Conservation (phyloP, 2,329 filamentous ascomycete genomes). For the Thielaviopsis punctulata region DNA sequence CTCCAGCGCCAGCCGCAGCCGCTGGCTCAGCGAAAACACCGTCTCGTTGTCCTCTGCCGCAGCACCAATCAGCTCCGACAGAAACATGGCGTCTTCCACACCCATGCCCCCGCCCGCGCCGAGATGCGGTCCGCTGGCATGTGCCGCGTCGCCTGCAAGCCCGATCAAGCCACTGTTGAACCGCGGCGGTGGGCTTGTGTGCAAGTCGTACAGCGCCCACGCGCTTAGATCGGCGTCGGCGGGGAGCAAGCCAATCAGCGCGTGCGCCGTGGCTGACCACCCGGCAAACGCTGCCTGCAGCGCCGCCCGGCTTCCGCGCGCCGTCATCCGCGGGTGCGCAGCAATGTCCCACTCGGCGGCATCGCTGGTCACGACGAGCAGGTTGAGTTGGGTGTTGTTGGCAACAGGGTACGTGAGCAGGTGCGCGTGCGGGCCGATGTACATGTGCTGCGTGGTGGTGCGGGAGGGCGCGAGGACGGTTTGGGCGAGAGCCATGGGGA, state of each 20-base stretch:
- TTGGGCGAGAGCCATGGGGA: constrained; percentile 38
- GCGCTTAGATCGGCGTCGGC: constrained; percentile 22
- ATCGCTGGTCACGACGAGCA: constrained; percentile 29
- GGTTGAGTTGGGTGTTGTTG: constrained; percentile 38
- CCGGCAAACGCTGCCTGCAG: neutral
- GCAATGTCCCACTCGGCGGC: constrained; percentile 20
- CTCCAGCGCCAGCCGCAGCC: constrained; percentile 14
- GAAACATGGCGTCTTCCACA: constrained; percentile 15
- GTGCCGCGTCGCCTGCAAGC: constrained; percentile 16
- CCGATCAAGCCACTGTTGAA: constrained; percentile 13
- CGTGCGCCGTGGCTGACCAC: constrained; percentile 16
- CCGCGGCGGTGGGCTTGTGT: constrained; percentile 7
- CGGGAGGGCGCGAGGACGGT: constrained; percentile 30
- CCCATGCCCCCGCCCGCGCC: constrained; percentile 17
- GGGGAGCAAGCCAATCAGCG: constrained; percentile 27
- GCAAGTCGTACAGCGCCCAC: constrained; percentile 13
- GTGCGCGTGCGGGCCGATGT: constrained; percentile 39
- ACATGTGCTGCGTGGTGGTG: constrained; percentile 34
- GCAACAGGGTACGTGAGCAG: constrained; percentile 44
- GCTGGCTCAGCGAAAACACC: neutral
- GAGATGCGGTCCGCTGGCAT: constrained; percentile 16
- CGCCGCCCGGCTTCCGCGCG: neutral
- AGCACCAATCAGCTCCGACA: neutral
- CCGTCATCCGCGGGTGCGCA: constrained; percentile 9
- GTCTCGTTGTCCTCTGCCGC: neutral